Percentiles rank a stretch among this genome's conserved stretches.
Conservation (phyloP, 1,139 yeast genomes). For the Candida glucosophila region DNA sequence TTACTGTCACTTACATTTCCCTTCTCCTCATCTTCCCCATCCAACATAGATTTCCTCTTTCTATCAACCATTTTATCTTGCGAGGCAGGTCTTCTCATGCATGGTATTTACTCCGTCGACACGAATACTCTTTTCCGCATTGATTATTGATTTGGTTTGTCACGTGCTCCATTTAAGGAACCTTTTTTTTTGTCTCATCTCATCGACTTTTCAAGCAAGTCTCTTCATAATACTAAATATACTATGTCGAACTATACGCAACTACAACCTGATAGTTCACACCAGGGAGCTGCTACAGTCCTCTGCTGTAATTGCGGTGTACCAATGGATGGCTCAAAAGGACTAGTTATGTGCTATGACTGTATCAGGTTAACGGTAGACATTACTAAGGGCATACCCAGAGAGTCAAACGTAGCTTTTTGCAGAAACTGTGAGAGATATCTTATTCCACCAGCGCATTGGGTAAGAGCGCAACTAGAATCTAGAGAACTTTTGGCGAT, state of each 20-base stretch:
- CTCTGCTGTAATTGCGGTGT: constrained; percentile 98
- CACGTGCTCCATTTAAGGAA: too few relatives aligned
- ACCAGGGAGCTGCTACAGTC: constrained; percentile 66
- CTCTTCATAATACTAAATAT: constrained; percentile 1
- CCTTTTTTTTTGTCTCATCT: too few relatives aligned
- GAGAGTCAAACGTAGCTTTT: constrained; percentile 87
- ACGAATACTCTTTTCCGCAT: too few relatives aligned
- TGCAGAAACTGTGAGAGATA: constrained; percentile 97
- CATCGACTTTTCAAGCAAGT: too few relatives aligned
- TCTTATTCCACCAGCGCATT: constrained; percentile 88
- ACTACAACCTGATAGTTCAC: constrained; percentile 19
- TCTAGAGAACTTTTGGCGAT: constrained; percentile 87
- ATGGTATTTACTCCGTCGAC: too few relatives aligned
- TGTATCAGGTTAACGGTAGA: constrained; percentile 92
- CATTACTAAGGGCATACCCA: constrained; percentile 90
- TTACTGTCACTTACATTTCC: constrained; percentile 4
- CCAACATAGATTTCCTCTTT: constrained; percentile 13
- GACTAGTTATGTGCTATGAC: constrained; percentile 94
- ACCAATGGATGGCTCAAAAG: constrained; percentile 93
- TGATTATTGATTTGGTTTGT: too few relatives aligned
- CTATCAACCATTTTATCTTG: constrained; percentile 21
- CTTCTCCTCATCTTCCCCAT: constrained; percentile 6
- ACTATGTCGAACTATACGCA: constrained; percentile 45
- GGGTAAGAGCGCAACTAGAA: constrained; percentile 88
- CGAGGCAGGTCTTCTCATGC: neutral